Base-by-base conservation (phyloP, 495 filamentous ascomycete species). In the Talaromyces thailandensis region DNA sequence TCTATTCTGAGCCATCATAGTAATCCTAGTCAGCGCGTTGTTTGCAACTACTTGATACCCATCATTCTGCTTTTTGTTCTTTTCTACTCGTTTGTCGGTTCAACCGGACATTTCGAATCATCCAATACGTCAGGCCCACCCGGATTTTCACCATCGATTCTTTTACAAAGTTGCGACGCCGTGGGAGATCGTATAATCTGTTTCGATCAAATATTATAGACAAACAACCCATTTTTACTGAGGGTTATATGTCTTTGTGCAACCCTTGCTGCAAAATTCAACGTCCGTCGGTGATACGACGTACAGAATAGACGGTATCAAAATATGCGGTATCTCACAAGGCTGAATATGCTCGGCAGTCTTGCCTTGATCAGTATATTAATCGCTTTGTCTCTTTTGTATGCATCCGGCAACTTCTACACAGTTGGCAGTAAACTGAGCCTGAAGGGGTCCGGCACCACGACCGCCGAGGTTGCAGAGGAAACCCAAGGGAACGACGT, bases 341-440 rank as follows among this genome's bases (percentile, higher is more conserved):
- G 59, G 43, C 43, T 61, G 26, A 61, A 35, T 12, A 40, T 31
- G 16, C 45, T 61, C 16, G 28, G 40, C 26, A 18, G 59, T 9
- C 40, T 61, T 32, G 59, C 43, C 59, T 52, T 61, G n/a, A 51
- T 61, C 6, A 35, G 59, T 25, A 31, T 52, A 14, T 25, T 61
- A 28, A 32, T 61, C 18, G 59, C 45, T 26, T 45, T 61, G 40
- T 31, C 25, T 29, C 40, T 61, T 0, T 12, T 61, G 21, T 61
- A 61, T 61, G 40, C 43, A 31, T 32, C 43, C 16, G 59, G 45
- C 24, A 21, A 52, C 21, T 35, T 35, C 14, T 18, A 35, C 3
- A 57, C 16, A 18, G 21, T 35, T 5, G 26, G 26, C 14, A 57
- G 12, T 35, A 12, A 8, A 8, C 28, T 57, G 55, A 29, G 55